Conservation (phyloP, 768 basidiomycete genomes). For the Candolleomyces eurysporus region DNA sequence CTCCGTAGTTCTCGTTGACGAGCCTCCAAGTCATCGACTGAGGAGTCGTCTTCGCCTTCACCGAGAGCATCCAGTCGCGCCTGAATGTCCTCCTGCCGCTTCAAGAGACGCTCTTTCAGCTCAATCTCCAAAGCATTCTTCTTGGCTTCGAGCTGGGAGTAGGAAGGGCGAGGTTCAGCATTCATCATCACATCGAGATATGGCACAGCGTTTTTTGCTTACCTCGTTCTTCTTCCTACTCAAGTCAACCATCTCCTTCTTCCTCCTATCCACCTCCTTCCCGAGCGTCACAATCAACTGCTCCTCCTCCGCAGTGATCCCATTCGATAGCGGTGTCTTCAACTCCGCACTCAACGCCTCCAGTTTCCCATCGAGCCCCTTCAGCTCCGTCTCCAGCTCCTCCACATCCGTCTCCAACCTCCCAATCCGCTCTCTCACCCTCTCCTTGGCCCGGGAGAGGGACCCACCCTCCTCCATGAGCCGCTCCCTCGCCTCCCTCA, state of each 20-base stretch:
- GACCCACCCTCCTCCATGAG: constrained; percentile 59
- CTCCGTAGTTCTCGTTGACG: constrained; percentile 66
- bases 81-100: constrained; percentile 77
- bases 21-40: constrained; percentile 65
- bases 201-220: constrained; percentile 15
- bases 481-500: constrained; percentile 64
- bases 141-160: constrained; percentile 59
- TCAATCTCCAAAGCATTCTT: constrained; percentile 90
- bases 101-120: constrained; percentile 82
- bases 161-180: background rate
- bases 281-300: constrained; percentile 61
- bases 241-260: constrained; percentile 68
- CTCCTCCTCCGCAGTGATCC: constrained; percentile 73
- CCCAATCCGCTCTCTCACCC: constrained; percentile 54
- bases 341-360: constrained; percentile 69
- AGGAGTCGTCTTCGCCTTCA: constrained; percentile 56
- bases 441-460: constrained; percentile 69
- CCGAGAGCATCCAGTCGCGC: constrained; percentile 74
- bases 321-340: constrained; percentile 68
- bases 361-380: constrained; percentile 57
- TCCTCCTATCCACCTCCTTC: constrained; percentile 72
- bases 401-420: constrained; percentile 65
- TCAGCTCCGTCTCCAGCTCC: constrained; percentile 73
- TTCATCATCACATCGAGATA: no score
- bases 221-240: constrained; percentile 72